These are phyloP conservation scores for Scleromitrula shiraiana DNA, from an alignment of 2,329 filamentous ascomycete species.

Conservation along the genomic window DNA sequence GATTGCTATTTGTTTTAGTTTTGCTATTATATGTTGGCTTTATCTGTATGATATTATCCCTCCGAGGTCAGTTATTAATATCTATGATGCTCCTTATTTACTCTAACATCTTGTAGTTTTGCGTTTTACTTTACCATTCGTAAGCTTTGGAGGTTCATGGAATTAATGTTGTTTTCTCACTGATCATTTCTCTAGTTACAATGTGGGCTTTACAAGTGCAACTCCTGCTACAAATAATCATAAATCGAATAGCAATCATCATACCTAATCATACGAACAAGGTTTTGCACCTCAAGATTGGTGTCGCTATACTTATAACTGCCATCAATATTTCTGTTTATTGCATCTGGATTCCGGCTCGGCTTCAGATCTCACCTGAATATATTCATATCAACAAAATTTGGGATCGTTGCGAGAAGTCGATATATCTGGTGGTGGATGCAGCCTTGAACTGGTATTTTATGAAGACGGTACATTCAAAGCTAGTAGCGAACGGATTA, in stretches of 20 bases:
- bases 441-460: slow-evolving; percentile 46
- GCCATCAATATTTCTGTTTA: slow-evolving; percentile 46
- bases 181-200: no score
- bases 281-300: slow-evolving; percentile 36
- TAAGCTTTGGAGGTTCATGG: no score
- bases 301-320: slow-evolving; percentile 32
- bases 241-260: slow-evolving; percentile 45
- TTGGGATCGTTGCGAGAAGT: slow-evolving; percentile 47
- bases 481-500: slow-evolving; percentile 29
- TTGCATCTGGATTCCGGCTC: slow-evolving; percentile 45
- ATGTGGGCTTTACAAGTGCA: slow-evolving; percentile 37
- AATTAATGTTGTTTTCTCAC: no score
- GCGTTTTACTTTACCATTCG: slow-evolving; percentile 13
- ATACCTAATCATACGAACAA: slow-evolving; percentile 34
- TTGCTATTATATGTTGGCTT: slow-evolving; percentile 28
- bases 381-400: slow-evolving; percentile 40
- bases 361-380: slow-evolving; percentile 34
- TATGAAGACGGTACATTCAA: slow-evolving; percentile 33
- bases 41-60: neutral
- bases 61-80: neutral
- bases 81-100: no score
- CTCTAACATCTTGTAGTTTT: neutral
- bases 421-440: slow-evolving; percentile 43
- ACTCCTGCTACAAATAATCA: slow-evolving; percentile 46
- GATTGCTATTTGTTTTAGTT: slow-evolving; percentile 33